Evolutionary conservation across 306 rosid genomes (phyloP).

Genomic region (Quercus engelmannii): DNA sequence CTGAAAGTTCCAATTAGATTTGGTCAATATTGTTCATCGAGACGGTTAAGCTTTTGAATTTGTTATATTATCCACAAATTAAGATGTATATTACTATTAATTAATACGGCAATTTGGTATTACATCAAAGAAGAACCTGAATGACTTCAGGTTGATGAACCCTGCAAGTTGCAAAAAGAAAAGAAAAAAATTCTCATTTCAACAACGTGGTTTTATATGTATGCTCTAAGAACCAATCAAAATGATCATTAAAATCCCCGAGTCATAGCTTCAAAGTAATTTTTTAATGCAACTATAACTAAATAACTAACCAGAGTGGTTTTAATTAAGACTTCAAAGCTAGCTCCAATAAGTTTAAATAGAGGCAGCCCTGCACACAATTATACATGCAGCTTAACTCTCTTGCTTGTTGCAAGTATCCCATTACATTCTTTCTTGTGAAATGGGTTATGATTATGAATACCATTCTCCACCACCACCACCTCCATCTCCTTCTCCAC

Average conservation of each 20-base stretch:
- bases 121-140: not conserved
- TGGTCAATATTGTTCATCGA: too few species aligned
- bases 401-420: not conserved
- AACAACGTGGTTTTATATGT: not conserved
- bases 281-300: not conserved
- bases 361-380: not conserved
- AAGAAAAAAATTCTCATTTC: not conserved
- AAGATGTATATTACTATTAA: too few species aligned
- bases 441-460: not conserved
- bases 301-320: not conserved
- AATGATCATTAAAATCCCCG: not conserved
- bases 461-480: slow-evolving; percentile 8
- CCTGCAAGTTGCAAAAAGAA: not conserved
- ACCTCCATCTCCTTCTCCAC: too few species aligned
- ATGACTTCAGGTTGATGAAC: not conserved
- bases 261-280: not conserved
- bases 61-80: too few species aligned
- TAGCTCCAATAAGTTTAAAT: not conserved
- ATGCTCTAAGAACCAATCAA: not conserved
- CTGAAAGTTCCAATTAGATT: too few species aligned
- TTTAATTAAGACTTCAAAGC: not conserved
- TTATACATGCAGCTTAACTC: not conserved
- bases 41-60: too few species aligned
- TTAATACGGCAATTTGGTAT: not conserved
- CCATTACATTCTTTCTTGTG: not conserved